Base-by-base conservation (phyloP, 208 protist species). In the Crithidia acanthocephali region DNA sequence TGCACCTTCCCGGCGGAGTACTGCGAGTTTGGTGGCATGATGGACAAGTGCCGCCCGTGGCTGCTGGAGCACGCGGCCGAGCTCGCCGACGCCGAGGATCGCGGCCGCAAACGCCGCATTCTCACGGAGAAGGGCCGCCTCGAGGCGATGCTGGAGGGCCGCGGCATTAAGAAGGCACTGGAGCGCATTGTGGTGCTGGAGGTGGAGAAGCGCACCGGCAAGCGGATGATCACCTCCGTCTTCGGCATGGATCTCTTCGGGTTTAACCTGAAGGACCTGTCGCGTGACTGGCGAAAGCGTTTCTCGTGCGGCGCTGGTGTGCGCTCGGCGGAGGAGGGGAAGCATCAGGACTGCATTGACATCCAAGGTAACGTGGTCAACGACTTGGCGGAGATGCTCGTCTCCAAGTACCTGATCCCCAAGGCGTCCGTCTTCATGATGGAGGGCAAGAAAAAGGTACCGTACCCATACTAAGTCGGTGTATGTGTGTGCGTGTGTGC, bases 1-100 rank as follows among this genome's bases (percentile, higher is more conserved):
- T 98, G 94, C 78, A 96, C 85, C 37, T 96, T 98, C 44, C 94
- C 94, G 0, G 89, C 91, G 0, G 94, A 98, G 74, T 91, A 92
- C 81, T 98, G 94, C 67, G 94, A 97, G 83, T 98, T 91, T 79
- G 86, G 85, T 64, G 94, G 94, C 13, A 92, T 95, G 82, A 86
- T 95, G 74, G 91, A 98, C 28, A 91, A 96, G 79, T 98, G 94
- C 72, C 86, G 90, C 10, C 90, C 90, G 57, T 97, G 92, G 92
- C 79, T 98, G 53, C 86, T 89, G 20, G 85, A 93, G 65, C 85
- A 97, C 69, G 89, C 90, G 4, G 83, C 86, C 28, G 92, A 94
- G 76, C 81, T 95, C 15, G 92, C 88, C 18, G 90, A 92, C 44
- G 86, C 84, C 20, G 86, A 91, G 74, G 88, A 97, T 55, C 74